Evolutionary conservation across 148 eudicot species (phyloP), one percentile per base, ranked within the genome.

Genomic region (Rhododendron williamsianum): DNA sequence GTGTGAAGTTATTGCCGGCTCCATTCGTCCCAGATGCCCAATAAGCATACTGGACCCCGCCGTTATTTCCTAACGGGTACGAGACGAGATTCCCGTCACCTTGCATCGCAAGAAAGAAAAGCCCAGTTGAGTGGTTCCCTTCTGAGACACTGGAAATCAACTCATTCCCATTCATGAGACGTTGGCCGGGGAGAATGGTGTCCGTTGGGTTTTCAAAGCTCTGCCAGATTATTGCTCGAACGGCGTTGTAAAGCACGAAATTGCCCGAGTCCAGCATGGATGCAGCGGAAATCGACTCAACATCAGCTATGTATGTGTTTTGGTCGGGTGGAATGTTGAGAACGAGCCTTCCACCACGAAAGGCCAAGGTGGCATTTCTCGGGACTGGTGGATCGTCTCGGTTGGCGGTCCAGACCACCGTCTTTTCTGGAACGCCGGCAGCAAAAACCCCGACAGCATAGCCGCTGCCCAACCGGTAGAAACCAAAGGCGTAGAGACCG

Each of bases 211-310:
- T 0, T 9, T 87, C 90, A 60, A 90, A 90, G 45, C 89, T 88
- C 79, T 88, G 86, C 92, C 92, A 90, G 4, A 87, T 67, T 12
- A 76, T 81, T 3, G 9, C 10, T 46, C 48, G 0, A 46, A 1
- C 10, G 10, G 48, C 41, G 35, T 46, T 72, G 35, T 88, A 90
- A 35, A 90, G 87, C 81, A 90, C 90, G 25, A 90, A 88, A 46
- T 90, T 90, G 35, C 91, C 90, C 7, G 82, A 46, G 67, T 90
- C 85, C 6, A 71, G 89, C 90, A 90, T 90, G 27, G 86, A 86
- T 27, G 90, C 90, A 0, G 54, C 33, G 12, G 84, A 76, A 43
- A 58, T 35, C 1, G 35, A 0, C 16, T 6, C 12, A 74, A 8
- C 5, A 25, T 16, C 33, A 16, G 13, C 78, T 6, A 83, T 48